Evolutionary conservation across 2,329 filamentous ascomycete species (phyloP).

Genomic region (Scedosporium aurantiacum): DNA sequence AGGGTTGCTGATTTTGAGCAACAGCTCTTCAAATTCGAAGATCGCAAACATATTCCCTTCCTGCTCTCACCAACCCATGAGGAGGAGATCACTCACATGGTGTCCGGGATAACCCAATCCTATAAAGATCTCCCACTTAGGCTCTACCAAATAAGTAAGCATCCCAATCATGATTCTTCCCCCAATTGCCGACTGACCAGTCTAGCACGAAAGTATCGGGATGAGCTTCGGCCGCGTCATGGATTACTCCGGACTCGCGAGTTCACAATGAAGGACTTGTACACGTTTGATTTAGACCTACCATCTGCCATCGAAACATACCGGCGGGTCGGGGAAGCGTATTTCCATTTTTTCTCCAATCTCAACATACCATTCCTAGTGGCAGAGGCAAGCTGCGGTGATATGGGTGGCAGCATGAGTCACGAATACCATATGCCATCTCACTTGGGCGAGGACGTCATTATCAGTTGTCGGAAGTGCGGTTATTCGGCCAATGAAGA

Average conservation of each 20-base stretch:
- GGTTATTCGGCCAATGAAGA: conserved; percentile 79
- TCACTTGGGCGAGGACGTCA: conserved; percentile 69
- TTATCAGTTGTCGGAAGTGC: conserved; percentile 66
- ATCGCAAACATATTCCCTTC: conserved; percentile 64
- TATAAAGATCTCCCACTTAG: conserved; percentile 79
- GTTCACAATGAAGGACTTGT: conserved; percentile 97
- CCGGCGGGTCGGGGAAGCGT: conserved; percentile 58
- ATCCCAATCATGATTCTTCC: not conserved
- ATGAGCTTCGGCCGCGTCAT: conserved; percentile 80
- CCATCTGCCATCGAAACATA: conserved; percentile 73
- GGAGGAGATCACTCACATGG: conserved; percentile 83
- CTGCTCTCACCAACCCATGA: conserved; percentile 90
- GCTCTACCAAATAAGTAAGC: conserved; percentile 76
- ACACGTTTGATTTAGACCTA: conserved; percentile 72
- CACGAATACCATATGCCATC: conserved; percentile 90
- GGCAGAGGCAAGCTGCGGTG: conserved; percentile 85
- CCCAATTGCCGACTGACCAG: not conserved
- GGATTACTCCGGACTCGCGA: conserved; percentile 81
- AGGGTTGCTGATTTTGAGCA: conserved; percentile 12
- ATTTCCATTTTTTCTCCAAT: conserved; percentile 67
- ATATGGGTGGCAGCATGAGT: conserved; percentile 85
- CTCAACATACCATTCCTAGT: conserved; percentile 75
- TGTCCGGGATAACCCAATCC: conserved; percentile 61
- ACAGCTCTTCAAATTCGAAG: conserved; percentile 68
- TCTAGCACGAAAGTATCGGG: conserved; percentile 82